Percentiles rank a stretch among this genome's conserved stretches.
Evolutionary conservation across 805 yeast species (phyloP).

Genomic region (Saturnispora halmiae): DNA sequence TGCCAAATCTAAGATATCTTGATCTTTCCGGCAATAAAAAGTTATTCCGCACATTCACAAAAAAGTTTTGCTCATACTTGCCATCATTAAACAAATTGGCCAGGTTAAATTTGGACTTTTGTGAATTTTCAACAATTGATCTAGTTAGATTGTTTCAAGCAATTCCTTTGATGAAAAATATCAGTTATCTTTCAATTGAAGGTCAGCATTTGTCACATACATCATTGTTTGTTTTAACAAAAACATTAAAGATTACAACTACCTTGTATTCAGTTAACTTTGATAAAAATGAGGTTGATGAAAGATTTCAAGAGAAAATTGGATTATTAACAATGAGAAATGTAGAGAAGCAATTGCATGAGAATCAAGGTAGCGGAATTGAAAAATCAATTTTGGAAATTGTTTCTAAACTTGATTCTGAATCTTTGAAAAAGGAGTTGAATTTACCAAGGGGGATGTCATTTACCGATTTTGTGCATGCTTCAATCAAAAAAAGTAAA

Average conservation of each 20-base stretch:
- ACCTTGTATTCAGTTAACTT: slow-evolving; percentile 62
- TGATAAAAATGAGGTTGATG: slow-evolving; percentile 54
- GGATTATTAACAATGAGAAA: slow-evolving; percentile 78
- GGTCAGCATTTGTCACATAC: slow-evolving; percentile 57
- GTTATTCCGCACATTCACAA: slow-evolving; percentile 54
- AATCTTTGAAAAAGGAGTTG: slow-evolving; percentile 8
- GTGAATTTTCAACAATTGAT: slow-evolving; percentile 47
- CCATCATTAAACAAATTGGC: slow-evolving; percentile 59
- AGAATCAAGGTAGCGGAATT: slow-evolving; percentile 5
- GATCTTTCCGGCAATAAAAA: slow-evolving; percentile 66
- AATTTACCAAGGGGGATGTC: slow-evolving; percentile 10
- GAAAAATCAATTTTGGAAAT: slow-evolving; percentile 10
- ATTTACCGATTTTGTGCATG: slow-evolving; percentile 20
- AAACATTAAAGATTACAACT: slow-evolving; percentile 57
- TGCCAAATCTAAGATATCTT: slow-evolving; percentile 56
- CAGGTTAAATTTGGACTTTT: slow-evolving; percentile 64
- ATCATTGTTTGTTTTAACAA: slow-evolving; percentile 55
- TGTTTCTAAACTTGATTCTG: slow-evolving; percentile 14
- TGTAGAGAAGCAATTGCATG: slow-evolving; percentile 48
- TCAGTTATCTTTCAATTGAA: slow-evolving; percentile 59
- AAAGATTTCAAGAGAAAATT: slow-evolving; percentile 55
- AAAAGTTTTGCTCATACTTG: slow-evolving; percentile 49
- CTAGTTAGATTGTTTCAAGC: slow-evolving; percentile 56
- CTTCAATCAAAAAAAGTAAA: slow-evolving; percentile 15
- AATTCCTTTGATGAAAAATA: slow-evolving; percentile 54